Conservation (phyloP, 768 basidiomycete genomes). For the Mycena albidolilacea region DNA sequence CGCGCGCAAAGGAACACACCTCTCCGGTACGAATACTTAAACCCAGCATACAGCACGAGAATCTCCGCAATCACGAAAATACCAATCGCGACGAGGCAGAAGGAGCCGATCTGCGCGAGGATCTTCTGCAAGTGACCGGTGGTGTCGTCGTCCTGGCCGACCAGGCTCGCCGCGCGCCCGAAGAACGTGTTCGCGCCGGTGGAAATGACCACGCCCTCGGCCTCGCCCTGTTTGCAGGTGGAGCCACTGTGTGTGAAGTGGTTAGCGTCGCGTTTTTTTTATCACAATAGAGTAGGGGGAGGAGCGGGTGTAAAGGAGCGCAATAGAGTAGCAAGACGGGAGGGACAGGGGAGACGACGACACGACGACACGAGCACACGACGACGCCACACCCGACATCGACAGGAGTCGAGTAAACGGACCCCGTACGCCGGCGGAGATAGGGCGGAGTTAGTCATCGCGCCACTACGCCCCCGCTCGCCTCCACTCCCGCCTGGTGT, state of each 20-base stretch:
- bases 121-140: slow-evolving; percentile 99
- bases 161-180: slow-evolving; percentile 97
- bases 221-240: slow-evolving; percentile 99
- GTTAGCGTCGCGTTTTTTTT: too few species aligned
- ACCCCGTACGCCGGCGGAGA: too few species aligned
- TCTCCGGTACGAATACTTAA: slow-evolving; percentile 91
- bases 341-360: too few species aligned
- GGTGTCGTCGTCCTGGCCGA: slow-evolving; percentile 94
- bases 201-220: slow-evolving; percentile 98
- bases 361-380: too few species aligned
- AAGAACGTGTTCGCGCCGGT: slow-evolving; percentile 99
- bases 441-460: too few species aligned
- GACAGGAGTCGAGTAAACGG: too few species aligned
- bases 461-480: too few species aligned
- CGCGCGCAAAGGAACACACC: slow-evolving; percentile 55
- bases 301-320: too few species aligned
- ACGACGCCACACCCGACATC: too few species aligned
- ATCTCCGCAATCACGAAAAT: slow-evolving; percentile 97
- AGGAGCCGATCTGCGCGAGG: slow-evolving; percentile 96
- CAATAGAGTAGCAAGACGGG: too few species aligned
- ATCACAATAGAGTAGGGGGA: too few species aligned
- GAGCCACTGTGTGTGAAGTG: slow-evolving; percentile 75
- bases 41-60: slow-evolving; percentile 92
- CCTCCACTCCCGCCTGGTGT: too few species aligned
- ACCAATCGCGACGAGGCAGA: slow-evolving; percentile 97